A percentile compares a stretch with the other conserved stretches of the same genome.
Evolutionary conservation across 768 basidiomycete genomes (phyloP).

Genomic region (Bullera alba): DNA sequence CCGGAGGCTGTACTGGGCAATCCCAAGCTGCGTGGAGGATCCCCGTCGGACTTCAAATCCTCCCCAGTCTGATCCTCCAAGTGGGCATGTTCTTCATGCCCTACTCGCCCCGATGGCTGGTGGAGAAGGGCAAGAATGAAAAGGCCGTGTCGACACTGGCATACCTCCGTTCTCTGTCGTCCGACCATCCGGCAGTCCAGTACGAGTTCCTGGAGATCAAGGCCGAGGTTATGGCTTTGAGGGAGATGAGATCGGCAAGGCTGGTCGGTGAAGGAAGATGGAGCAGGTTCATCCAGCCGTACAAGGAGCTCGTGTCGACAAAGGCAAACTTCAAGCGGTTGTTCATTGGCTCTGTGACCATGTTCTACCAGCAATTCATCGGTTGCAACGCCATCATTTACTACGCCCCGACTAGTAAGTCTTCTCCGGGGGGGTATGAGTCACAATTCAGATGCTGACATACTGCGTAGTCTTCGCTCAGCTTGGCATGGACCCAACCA

Average conservation of each 20-base stretch:
- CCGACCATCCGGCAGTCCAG: background rate
- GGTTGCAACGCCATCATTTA: conserved; percentile 20
- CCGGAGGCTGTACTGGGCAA: too few relatives aligned
- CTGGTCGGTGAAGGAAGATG: background rate
- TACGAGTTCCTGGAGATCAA: conserved; percentile 10
- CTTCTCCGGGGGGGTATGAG: too few relatives aligned
- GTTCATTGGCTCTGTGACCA: background rate
- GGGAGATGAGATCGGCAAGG: background rate
- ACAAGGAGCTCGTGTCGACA: background rate
- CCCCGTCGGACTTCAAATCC: conserved; percentile 8
- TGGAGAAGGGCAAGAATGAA: conserved; percentile 15
- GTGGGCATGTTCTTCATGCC: conserved; percentile 15
- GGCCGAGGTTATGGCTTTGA: conserved; percentile 5
- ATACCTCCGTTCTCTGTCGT: background rate
- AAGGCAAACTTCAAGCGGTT: conserved; percentile 1
- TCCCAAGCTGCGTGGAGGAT: too few relatives aligned
- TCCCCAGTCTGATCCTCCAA: conserved; percentile 21
- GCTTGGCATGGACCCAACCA: conserved; percentile 9
- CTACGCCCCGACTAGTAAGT: conserved; percentile 17
- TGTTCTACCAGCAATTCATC: conserved; percentile 17
- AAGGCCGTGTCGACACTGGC: conserved; percentile 6
- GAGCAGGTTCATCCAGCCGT: too few relatives aligned
- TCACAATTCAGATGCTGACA: too few relatives aligned
- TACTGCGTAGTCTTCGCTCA: conserved; percentile 1
- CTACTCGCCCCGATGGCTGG: conserved; percentile 38